Evolutionary conservation across 163 green algal genomes (phyloP), one percentile per base, ranked within the genome.

Genomic region (Picocystis sp.): DNA sequence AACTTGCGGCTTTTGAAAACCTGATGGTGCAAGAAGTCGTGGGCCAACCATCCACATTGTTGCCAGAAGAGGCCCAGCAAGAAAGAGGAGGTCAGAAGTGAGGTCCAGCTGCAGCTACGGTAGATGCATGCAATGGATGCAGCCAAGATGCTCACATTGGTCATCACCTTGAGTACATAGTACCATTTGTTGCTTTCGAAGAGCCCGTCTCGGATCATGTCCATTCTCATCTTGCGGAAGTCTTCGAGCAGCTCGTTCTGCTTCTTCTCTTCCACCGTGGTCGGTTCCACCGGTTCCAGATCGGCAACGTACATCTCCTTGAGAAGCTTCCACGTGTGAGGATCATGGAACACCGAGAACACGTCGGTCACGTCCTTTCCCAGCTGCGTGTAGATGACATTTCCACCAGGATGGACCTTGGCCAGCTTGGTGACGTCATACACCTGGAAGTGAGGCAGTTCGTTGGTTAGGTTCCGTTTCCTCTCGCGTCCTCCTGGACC

Each of bases 1-100:
- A 61, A 25, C 9, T 14, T 21, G 1, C 73, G 63, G 13, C 62
- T 61, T 19, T 53, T 24, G 45, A 82, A 79, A 22, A 86, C 77
- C 64, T 84, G 78, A 56, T 86, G 73, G 57, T 87, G 78, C 3
- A 69, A 55, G 62, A 83, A 87, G 51, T 87, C 78, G 53, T 87
- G 78, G 17, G 69, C 65, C n/a, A 81, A 55, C 76, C 76, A 84
- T 15, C 76, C 76, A 43, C 57, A 66, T 61, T 87, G 78, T 61
- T 84, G 76, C 62, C 66, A 81, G 57, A 81, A 82, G 9, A 87
- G 61, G 17, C 45, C 70, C n/a, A 81, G 57, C 11, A 80, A 42
- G 42, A 67, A 62, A 12, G 65, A 63, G 14, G 73, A 73, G 2
- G 48, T 11, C 1, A 75, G 3, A 3, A 71, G 15, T 11, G 22